A percentile compares a stretch with the other conserved stretches of the same genome.
phyloP scores from a whole-genome alignment of 495 filamentous ascomycete species.

The Aspergillus bridgeri region DNA sequence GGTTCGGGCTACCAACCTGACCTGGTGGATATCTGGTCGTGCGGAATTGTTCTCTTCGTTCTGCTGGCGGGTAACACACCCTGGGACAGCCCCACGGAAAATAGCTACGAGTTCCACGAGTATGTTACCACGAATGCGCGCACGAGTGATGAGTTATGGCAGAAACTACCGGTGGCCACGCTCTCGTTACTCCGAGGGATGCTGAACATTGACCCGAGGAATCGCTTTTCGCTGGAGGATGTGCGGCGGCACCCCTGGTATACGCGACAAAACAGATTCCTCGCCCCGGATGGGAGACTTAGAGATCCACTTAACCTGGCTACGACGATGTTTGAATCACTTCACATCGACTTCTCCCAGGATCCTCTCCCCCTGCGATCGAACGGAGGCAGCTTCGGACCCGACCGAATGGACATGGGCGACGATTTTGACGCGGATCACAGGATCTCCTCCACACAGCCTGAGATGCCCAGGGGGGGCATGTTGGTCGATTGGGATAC shows the following conservation, averaged over 20 bases:
- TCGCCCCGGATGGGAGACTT: constrained; percentile 70
- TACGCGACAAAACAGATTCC: constrained; percentile 73
- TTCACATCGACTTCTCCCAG: constrained; percentile 86
- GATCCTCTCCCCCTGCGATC: constrained; percentile 49
- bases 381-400: constrained; percentile 38
- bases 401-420: constrained; percentile 54
- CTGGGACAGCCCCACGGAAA: constrained; percentile 86
- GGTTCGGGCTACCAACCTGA: constrained; percentile 74
- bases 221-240: constrained; percentile 82
- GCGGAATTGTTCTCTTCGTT: constrained; percentile 94
- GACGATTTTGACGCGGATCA: constrained; percentile 47
- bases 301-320: constrained; percentile 78
- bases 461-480: constrained; percentile 67
- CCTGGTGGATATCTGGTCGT: constrained; percentile 93
- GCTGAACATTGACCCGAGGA: constrained; percentile 73
- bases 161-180: constrained; percentile 69
- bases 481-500: constrained; percentile 76
- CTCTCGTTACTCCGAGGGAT: constrained; percentile 90
- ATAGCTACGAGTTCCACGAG: constrained; percentile 79
- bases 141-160: constrained; percentile 83
- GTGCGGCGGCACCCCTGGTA: constrained; percentile 95
- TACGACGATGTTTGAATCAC: constrained; percentile 85
- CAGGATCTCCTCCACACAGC: constrained; percentile 69
- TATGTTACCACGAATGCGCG: constrained; percentile 76
- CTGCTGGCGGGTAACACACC: constrained; percentile 94